These are phyloP conservation scores for Scheffersomyces insectosa DNA, from an alignment of 1,139 yeast genomes.

Conservation along the genomic window DNA sequence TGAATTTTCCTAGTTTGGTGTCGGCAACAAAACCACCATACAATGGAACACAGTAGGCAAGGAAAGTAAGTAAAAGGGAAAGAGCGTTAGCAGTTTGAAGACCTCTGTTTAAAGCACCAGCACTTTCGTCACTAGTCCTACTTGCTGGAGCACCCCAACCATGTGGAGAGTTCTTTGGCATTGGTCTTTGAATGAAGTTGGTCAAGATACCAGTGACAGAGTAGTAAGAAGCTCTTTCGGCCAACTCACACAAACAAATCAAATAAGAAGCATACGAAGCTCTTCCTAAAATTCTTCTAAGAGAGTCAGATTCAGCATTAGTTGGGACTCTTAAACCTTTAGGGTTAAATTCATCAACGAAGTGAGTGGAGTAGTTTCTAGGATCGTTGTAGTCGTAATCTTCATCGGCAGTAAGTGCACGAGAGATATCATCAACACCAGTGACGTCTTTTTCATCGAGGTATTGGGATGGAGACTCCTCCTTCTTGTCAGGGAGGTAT, in stretches of 20 bases:
- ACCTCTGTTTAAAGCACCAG: conserved; percentile 46
- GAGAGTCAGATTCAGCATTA: conserved; percentile 42
- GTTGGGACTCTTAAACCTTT: conserved; percentile 37
- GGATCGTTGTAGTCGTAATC: conserved; percentile 17
- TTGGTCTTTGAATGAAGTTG: conserved; percentile 47
- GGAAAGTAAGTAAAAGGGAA: conserved; percentile 37
- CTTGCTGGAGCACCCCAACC: conserved; percentile 40
- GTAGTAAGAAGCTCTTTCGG: conserved; percentile 50
- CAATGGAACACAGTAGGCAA: conserved; percentile 46
- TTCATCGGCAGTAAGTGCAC: conserved; percentile 2
- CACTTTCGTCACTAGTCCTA: conserved; percentile 27
- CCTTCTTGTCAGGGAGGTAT: not conserved
- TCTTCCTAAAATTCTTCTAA: conserved; percentile 39
- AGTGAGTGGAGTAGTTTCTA: conserved; percentile 25
- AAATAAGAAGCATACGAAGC: conserved; percentile 30
- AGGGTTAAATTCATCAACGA: conserved; percentile 33
- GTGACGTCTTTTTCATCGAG: not conserved
- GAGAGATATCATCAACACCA: not conserved
- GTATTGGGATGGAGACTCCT: not conserved
- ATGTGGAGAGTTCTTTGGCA: conserved; percentile 51
- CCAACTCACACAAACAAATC: conserved; percentile 45
- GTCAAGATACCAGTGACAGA: conserved; percentile 43
- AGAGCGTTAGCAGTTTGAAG: conserved; percentile 39
- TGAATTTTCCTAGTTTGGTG: conserved; percentile 41
- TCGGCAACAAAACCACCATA: conserved; percentile 48